Conservation (phyloP, 495 filamentous ascomycete genomes). For the Cladorrhinum samala region DNA sequence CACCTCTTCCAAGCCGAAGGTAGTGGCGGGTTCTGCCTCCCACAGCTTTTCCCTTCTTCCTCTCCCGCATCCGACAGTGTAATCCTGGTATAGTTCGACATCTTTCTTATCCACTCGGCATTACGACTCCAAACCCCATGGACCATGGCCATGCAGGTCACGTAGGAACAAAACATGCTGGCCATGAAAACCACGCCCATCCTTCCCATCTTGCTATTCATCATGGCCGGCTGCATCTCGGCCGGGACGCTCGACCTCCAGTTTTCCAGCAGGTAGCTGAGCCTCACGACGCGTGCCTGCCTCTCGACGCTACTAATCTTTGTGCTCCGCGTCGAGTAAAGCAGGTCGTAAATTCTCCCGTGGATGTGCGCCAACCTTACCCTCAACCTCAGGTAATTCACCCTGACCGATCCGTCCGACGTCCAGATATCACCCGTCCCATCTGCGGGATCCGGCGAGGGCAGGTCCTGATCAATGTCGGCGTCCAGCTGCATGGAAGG, state of each 20-base stretch:
- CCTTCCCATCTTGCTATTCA: constrained; percentile 13
- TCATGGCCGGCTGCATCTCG: constrained; percentile 17
- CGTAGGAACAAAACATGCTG: constrained; percentile 20
- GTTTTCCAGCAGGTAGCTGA: constrained; percentile 17
- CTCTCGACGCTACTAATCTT: constrained; percentile 17
- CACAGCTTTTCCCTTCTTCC: constrained; percentile 7
- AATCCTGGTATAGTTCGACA: constrained; percentile 5
- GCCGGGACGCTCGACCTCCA: constrained; percentile 24
- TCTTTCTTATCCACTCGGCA: constrained; percentile 21
- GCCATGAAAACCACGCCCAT: constrained; percentile 21
- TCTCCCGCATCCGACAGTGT: constrained; percentile 10
- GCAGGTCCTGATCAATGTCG: constrained; percentile 28
- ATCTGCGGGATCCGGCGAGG: constrained; percentile 9
- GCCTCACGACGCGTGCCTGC: constrained; percentile 12
- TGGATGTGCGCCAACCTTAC: constrained; percentile 26
- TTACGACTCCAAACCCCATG: constrained; percentile 24
- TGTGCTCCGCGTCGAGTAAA: constrained; percentile 24
- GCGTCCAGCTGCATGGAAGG: constrained; percentile 25
- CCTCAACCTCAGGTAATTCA: constrained; percentile 22
- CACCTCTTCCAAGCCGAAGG: constrained; percentile 20
- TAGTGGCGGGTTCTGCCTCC: constrained; percentile 12
- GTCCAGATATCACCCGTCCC: constrained; percentile 20
- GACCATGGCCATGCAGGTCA: constrained; percentile 19
- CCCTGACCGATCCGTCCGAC: constrained; percentile 18
- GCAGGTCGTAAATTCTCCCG: constrained; percentile 23